Conservation (phyloP, 1,139 yeast genomes). For the Diutina catenulata region DNA sequence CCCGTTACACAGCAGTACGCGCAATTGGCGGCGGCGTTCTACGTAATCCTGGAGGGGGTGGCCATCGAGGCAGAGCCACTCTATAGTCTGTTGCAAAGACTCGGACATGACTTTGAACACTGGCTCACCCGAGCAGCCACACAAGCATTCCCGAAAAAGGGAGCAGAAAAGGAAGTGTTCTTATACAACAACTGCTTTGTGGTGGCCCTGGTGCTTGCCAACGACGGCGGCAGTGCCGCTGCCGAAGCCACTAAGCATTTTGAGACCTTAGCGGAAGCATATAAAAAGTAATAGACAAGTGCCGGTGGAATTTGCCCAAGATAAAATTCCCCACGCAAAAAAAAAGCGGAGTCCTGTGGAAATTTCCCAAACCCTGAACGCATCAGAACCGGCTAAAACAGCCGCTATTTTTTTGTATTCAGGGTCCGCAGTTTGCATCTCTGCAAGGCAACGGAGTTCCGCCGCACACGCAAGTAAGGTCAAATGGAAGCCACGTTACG, state of each 20-base stretch:
- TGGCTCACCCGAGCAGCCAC: constrained; percentile 57
- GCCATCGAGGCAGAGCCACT: constrained; percentile 52
- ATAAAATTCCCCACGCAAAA: too few relatives aligned
- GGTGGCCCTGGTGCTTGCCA: constrained; percentile 35
- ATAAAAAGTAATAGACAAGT: not conserved
- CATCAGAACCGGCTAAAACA: too few relatives aligned
- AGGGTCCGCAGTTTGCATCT: too few relatives aligned
- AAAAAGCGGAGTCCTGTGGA: too few relatives aligned
- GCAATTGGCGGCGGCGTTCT: constrained; percentile 58
- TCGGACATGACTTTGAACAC: constrained; percentile 72
- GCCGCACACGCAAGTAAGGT: too few relatives aligned
- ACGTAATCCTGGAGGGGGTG: constrained; percentile 36
- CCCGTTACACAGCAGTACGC: constrained; percentile 70
- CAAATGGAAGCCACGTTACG: too few relatives aligned
- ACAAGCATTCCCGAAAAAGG: constrained; percentile 22
- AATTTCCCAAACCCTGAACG: too few relatives aligned
- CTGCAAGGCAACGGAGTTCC: too few relatives aligned
- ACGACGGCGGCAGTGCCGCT: constrained; percentile 26
- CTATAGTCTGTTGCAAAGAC: constrained; percentile 51
- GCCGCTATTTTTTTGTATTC: too few relatives aligned
- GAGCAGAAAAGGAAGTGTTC: constrained; percentile 51
- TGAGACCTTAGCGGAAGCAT: not conserved
- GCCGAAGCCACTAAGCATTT: not conserved
- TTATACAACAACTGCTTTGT: constrained; percentile 65
- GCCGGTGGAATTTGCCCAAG: too few relatives aligned